Conservation (phyloP, 768 basidiomycete species). For the Clathrus columnatus region DNA sequence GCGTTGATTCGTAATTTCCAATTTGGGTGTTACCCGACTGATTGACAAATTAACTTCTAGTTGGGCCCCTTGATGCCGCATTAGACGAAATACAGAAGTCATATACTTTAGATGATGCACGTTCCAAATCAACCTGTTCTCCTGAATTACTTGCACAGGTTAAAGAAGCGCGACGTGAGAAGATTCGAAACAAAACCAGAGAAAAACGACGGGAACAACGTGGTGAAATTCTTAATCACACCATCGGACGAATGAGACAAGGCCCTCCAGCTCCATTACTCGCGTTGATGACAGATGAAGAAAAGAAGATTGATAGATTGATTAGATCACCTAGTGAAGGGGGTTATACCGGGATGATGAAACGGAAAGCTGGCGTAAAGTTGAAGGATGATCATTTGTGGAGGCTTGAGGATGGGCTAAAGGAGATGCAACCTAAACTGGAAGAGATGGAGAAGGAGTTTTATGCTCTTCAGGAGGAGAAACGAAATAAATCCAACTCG, state of each 20-base stretch:
- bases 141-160: constrained; percentile 41
- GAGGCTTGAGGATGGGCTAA: constrained; percentile 26
- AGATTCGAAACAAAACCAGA: constrained; percentile 55
- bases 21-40: not conserved
- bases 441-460: not conserved
- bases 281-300: constrained; percentile 38
- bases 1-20: constrained; percentile 16
- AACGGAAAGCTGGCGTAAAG: constrained; percentile 45
- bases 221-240: constrained; percentile 49
- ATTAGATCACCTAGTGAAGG: constrained; percentile 48
- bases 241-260: constrained; percentile 37
- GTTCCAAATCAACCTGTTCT: constrained; percentile 35
- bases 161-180: constrained; percentile 49
- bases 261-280: constrained; percentile 60
- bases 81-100: constrained; percentile 25
- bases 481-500: too few relatives aligned
- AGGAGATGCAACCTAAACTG: not conserved
- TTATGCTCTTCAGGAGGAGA: not conserved
- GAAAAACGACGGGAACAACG: constrained; percentile 51
- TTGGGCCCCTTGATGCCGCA: constrained; percentile 27
- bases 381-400: constrained; percentile 28
- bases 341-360: constrained; percentile 64
- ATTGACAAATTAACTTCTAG: constrained; percentile 21
- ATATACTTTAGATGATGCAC: constrained; percentile 32
- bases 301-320: constrained; percentile 41